Evolutionary conservation across 352 stramenopile species (phyloP), one percentile per base, ranked within the genome.

Genomic region (Phytophthora ohioensis): DNA sequence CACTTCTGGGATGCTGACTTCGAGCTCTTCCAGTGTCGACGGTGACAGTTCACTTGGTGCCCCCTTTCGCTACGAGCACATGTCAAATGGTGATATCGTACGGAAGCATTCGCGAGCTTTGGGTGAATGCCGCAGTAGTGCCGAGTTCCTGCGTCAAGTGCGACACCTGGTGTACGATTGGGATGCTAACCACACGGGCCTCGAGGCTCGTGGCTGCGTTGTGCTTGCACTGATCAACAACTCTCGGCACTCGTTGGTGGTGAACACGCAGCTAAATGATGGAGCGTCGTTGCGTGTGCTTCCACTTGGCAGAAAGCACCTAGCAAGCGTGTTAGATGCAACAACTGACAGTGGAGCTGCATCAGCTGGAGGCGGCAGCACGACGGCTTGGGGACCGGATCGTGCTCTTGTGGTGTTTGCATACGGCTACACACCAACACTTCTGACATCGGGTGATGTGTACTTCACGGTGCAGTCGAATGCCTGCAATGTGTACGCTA

Each of bases 381-480:
- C 80, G 12, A 70, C 46, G 11, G 41, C 43, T 3, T 96, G 89
- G 89, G 55, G 85, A 27, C 66, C 82, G 0, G 88, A 96, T 34
- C 89, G 89, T 31, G 74, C 79, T 1, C 53, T 95, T 30, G 81
- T 96, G 32, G 73, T 95, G 21, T 94, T 96, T 66, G 89, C 87
- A 9, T 96, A 87, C 64, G 89, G 89, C 21, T 96, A 96, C 75
- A 96, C 88, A 9, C 89, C 89, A 35, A 94, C 89, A 35, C 59
- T 94, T 31, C 69, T 96, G 35, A 95, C 89, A 34, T 92, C 86
- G 12, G 87, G 89, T 8, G 88, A 96, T 32, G 85, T 96, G 11
- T 93, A 93, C 64, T 92, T 96, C 39, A 91, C 81, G 2, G 76
- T 95, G 13, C 84, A 91, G 55, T 95, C 84, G 21, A 96, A 95